phyloP scores from a whole-genome alignment of 2,329 filamentous ascomycete species.

The Didymella pinodella region DNA sequence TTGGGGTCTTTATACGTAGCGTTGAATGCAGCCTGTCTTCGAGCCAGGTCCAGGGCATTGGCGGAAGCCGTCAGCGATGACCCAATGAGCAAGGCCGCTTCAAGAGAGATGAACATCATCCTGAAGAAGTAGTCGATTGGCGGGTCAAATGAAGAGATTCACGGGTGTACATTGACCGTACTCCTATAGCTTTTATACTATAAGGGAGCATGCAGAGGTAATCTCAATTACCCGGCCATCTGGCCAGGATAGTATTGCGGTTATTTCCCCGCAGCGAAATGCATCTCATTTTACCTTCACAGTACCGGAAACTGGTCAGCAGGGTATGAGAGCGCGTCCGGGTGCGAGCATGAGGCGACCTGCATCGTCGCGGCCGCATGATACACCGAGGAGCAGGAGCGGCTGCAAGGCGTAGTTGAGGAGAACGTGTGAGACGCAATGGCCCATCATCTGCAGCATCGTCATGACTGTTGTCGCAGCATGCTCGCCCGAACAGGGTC shows the following conservation, averaged over 20 bases:
- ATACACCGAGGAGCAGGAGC: background rate
- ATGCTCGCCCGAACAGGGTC: background rate
- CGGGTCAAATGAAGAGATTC: background rate
- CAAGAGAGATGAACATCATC: slow-evolving; percentile 25
- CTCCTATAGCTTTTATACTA: slow-evolving; percentile 11
- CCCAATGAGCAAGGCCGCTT: slow-evolving; percentile 29
- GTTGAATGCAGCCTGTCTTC: slow-evolving; percentile 39
- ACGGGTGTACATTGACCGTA: background rate
- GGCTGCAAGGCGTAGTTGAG: background rate
- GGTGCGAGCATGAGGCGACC: slow-evolving; percentile 8
- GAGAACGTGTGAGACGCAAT: no score
- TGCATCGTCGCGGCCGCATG: slow-evolving; percentile 2
- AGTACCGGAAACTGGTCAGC: slow-evolving; percentile 11
- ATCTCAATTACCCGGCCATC: slow-evolving; percentile 15
- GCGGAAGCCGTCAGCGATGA: slow-evolving; percentile 24
- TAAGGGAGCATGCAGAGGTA: background rate
- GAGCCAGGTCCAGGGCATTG: slow-evolving; percentile 37
- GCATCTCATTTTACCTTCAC: slow-evolving; percentile 16
- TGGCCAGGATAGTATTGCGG: slow-evolving; percentile 11
- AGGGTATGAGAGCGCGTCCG: slow-evolving; percentile 4
- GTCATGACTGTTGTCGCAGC: background rate
- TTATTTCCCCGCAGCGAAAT: slow-evolving; percentile 21
- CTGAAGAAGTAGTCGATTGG: background rate
- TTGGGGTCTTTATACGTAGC: slow-evolving; percentile 68
- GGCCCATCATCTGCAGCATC: background rate